Evolutionary conservation across 345 rosid genomes (phyloP).

Genomic region (Hypericum androsaemum): DNA sequence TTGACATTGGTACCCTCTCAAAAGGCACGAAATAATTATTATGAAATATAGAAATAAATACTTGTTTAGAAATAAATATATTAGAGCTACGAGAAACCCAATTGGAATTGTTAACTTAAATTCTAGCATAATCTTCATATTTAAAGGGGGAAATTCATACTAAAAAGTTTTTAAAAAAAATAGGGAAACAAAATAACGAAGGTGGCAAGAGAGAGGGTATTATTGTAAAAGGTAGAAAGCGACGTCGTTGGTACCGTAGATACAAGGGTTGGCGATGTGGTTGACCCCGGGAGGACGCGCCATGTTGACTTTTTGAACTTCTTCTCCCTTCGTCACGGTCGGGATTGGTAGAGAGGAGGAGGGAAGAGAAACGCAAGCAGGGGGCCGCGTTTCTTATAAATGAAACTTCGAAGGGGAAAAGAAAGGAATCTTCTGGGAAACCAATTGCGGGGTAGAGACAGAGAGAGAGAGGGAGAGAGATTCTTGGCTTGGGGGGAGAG

Average conservation of each 20-base stretch:
- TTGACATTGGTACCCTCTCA: no score
- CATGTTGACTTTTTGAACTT: no score
- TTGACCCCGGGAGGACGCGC: slow-evolving; percentile 27
- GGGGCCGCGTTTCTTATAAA: no score
- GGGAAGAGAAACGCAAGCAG: slow-evolving; percentile 46
- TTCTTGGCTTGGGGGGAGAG: slow-evolving; percentile 11
- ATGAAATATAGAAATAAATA: neutral
- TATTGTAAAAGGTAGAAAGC: neutral
- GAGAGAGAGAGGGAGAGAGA: slow-evolving; percentile 7
- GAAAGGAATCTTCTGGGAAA: slow-evolving; percentile 1
- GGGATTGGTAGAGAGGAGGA: neutral
- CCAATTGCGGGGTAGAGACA: no score
- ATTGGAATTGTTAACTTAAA: neutral
- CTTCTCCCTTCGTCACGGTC: no score
- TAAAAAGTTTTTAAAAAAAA: neutral
- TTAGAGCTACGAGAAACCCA: no score
- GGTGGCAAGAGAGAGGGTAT: slow-evolving; percentile 1
- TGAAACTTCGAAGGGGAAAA: neutral
- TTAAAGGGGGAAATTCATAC: no score
- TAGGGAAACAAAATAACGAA: neutral
- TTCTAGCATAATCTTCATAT: no score
- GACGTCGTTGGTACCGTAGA: slow-evolving; percentile 41
- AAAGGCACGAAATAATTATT: neutral
- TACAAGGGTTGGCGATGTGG: slow-evolving; percentile 69
- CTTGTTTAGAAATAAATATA: neutral